Conservation (phyloP, 225 moss, liverwort and hornwort genomes). For the Polytrichum commune region DNA sequence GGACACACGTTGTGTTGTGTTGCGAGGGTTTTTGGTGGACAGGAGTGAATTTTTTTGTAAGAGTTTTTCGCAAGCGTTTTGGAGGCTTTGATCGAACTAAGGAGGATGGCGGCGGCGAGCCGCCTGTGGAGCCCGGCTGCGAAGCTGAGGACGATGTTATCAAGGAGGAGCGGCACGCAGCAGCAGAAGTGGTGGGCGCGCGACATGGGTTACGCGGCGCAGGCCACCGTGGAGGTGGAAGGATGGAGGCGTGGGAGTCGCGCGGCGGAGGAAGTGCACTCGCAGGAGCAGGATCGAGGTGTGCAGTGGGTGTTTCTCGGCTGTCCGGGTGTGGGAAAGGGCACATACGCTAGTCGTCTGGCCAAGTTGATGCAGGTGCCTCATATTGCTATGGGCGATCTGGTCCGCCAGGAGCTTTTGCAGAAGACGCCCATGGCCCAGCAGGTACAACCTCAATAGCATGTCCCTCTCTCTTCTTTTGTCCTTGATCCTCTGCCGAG, state of each 20-base stretch:
- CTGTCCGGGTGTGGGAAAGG: constrained; percentile 91
- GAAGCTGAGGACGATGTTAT: constrained; percentile 5
- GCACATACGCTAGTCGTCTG: constrained; percentile 78
- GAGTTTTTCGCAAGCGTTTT: neutral
- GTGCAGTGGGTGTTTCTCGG: constrained; percentile 96
- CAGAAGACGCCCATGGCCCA: constrained; percentile 39
- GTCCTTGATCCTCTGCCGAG: neutral
- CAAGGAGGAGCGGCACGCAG: constrained; percentile 12
- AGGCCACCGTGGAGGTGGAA: constrained; percentile 70
- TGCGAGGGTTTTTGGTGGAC: too few species aligned
- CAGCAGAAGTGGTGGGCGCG: constrained; percentile 34
- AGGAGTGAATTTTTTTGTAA: too few species aligned
- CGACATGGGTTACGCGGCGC: constrained; percentile 69
- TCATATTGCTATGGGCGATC: constrained; percentile 96
- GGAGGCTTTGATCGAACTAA: constrained; percentile 16
- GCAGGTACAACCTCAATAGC: constrained; percentile 15
- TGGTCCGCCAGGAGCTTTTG: constrained; percentile 73
- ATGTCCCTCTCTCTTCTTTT: neutral
- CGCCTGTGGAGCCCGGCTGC: constrained; percentile 43
- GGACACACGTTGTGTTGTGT: too few species aligned
- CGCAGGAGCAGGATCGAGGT: constrained; percentile 72
- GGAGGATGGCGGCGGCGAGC: constrained; percentile 39
- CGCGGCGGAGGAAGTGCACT: constrained; percentile 54
- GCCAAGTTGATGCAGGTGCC: constrained; percentile 77
- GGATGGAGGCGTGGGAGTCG: constrained; percentile 44